These are phyloP conservation scores for Collybia nuda DNA, from an alignment of 768 basidiomycete species.

Conservation along the genomic window DNA sequence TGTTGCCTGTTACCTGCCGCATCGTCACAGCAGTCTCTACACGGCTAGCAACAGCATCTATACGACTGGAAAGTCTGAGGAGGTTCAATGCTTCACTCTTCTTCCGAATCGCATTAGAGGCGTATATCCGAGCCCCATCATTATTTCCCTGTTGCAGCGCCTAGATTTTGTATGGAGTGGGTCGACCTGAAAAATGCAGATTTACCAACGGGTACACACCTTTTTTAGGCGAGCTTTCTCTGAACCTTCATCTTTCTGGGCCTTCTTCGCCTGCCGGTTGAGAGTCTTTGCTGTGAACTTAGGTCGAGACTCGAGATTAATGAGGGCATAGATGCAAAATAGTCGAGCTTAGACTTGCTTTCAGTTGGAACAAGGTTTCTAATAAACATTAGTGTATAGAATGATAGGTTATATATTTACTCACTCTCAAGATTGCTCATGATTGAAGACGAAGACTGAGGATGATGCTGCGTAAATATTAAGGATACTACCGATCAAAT, in stretches of 20 bases:
- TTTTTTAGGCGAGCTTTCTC: slow-evolving; percentile 95
- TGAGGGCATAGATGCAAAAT: slow-evolving; percentile 12
- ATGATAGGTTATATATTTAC: slow-evolving; percentile 21
- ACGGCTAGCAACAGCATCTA: slow-evolving; percentile 95
- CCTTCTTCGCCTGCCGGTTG: slow-evolving; percentile 94
- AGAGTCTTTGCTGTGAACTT: slow-evolving; percentile 99
- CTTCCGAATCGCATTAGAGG: slow-evolving; percentile 97
- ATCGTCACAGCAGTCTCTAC: slow-evolving; percentile 99
- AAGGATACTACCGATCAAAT: too few species aligned
- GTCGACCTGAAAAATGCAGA: neutral
- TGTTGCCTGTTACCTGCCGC: slow-evolving; percentile 93
- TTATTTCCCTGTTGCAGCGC: slow-evolving; percentile 95
- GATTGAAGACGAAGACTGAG: slow-evolving; percentile 11
- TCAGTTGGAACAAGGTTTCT: slow-evolving; percentile 99
- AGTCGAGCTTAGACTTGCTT: slow-evolving; percentile 48
- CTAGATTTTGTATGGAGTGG: slow-evolving; percentile 37
- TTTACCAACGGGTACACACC: slow-evolving; percentile 39
- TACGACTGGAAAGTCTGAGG: slow-evolving; percentile 83
- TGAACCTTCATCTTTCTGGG: slow-evolving; percentile 88
- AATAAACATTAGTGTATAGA: slow-evolving; percentile 27
- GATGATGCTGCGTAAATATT: slow-evolving; percentile 11
- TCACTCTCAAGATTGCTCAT: slow-evolving; percentile 92
- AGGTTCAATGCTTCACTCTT: slow-evolving; percentile 94
- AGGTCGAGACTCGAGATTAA: neutral
- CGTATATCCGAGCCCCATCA: slow-evolving; percentile 97